phyloP scores from a whole-genome alignment of 768 basidiomycete species.

The Floccularia luteovirens region DNA sequence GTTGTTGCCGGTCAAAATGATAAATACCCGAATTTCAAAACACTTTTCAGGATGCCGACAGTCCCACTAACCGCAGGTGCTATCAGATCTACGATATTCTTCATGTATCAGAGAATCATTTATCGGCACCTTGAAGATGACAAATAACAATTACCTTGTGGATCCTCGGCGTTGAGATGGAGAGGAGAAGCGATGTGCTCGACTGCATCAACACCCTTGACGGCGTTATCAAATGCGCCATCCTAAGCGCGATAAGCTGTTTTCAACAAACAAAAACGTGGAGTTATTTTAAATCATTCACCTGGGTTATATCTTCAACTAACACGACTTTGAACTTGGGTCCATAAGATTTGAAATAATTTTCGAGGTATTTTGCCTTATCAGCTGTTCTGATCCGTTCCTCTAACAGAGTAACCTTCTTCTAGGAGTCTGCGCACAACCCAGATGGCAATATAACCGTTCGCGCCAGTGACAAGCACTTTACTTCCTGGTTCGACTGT shows the following conservation, averaged over 20 bases:
- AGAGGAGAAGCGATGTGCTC: slow-evolving; percentile 8
- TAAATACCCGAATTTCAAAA: too few relatives aligned
- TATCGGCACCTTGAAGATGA: too few relatives aligned
- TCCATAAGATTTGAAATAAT: slow-evolving; percentile 1
- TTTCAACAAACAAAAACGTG: too few relatives aligned
- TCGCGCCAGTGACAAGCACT: too few relatives aligned
- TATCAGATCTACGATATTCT: slow-evolving; percentile 4
- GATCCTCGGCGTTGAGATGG: too few relatives aligned
- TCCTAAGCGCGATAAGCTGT: too few relatives aligned
- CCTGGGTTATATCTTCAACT: slow-evolving; percentile 53
- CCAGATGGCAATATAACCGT: slow-evolving; percentile 49
- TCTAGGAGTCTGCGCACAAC: slow-evolving; percentile 33
- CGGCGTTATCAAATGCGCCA: slow-evolving; percentile 4
- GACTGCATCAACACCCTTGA: slow-evolving; percentile 7
- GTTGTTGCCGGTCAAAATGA: too few relatives aligned
- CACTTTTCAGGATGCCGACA: neutral
- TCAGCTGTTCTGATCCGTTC: slow-evolving; percentile 5
- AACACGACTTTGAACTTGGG: slow-evolving; percentile 47
- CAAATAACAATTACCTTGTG: too few relatives aligned
- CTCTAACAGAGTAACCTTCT: too few relatives aligned
- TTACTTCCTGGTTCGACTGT: too few relatives aligned
- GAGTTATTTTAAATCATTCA: too few relatives aligned
- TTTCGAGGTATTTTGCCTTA: slow-evolving; percentile 2
- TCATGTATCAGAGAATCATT: too few relatives aligned
- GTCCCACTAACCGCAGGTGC: slow-evolving; percentile 4